phyloP scores from a whole-genome alignment of 441 rosid species.

The Populus hybrid region DNA sequence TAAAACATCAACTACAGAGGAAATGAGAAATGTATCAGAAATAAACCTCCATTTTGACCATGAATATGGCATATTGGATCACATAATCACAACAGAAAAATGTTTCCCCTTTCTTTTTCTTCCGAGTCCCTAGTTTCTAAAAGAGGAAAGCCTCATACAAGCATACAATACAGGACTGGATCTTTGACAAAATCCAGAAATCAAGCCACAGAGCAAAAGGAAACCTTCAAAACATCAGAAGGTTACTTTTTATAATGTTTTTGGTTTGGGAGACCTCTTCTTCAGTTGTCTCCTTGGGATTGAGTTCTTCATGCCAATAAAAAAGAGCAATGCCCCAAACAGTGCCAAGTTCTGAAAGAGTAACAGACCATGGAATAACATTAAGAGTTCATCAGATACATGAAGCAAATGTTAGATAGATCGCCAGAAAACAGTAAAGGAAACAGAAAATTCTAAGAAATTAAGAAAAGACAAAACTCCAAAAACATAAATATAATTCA shows the following conservation, averaged over 20 bases:
- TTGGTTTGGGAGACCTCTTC: conserved; percentile 60
- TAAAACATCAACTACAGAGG: background rate
- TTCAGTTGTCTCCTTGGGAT: conserved; percentile 56
- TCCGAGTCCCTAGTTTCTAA: conserved; percentile 4
- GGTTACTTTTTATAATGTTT: conserved; percentile 30
- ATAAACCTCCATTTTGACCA: conserved; percentile 18
- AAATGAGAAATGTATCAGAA: background rate
- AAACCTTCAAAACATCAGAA: background rate
- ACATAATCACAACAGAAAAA: background rate
- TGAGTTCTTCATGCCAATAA: conserved; percentile 80
- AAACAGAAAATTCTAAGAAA: background rate
- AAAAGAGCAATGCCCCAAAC: conserved; percentile 69
- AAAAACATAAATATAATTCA: background rate
- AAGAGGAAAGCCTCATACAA: conserved; percentile 18
- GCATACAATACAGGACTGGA: conserved; percentile 22
- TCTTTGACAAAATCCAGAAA: conserved; percentile 11
- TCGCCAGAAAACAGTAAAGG: background rate
- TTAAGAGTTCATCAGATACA: background rate
- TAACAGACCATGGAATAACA: background rate
- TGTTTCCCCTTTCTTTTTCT: background rate
- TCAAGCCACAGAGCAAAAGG: background rate
- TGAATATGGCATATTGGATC: background rate
- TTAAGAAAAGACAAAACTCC: too few species aligned
- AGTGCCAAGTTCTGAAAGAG: conserved; percentile 58
- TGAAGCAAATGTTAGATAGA: background rate